Percentiles rank a stretch among this genome's conserved stretches.
Conservation (phyloP, 2,329 filamentous ascomycete genomes). For the Tolypocladium tundrense region DNA sequence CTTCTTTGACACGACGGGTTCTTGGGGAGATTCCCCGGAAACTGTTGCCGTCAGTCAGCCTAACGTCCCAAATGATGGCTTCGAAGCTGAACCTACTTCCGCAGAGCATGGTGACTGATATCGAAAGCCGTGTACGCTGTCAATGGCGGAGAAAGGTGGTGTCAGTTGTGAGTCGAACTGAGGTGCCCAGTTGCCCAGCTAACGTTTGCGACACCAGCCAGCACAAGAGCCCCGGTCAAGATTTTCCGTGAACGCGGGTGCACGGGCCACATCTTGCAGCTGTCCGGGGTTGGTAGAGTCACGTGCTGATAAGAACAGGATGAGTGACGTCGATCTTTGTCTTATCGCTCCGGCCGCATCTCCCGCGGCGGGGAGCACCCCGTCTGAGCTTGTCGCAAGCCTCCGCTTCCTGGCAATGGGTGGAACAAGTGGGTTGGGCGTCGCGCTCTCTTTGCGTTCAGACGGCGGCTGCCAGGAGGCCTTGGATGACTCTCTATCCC, state of each 20-base stretch:
- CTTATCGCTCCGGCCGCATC: background rate
- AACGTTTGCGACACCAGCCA: background rate
- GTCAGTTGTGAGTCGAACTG: background rate
- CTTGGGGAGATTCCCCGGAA: constrained; percentile 91
- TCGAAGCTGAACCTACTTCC: constrained; percentile 26
- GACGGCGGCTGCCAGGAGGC: background rate
- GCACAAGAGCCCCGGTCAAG: constrained; percentile 7
- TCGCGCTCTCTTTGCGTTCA: background rate
- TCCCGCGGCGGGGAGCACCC: constrained; percentile 13
- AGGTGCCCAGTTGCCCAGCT: background rate
- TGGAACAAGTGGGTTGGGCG: background rate
- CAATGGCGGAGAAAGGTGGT: constrained; percentile 5
- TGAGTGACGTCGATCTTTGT: background rate
- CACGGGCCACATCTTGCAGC: background rate
- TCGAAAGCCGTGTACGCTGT: constrained; percentile 10
- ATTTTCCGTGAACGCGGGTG: constrained; percentile 10
- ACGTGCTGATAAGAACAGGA: background rate
- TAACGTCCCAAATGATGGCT: too few relatives aligned
- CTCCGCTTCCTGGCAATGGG: background rate
- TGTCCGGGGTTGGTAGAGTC: background rate
- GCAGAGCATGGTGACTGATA: constrained; percentile 33
- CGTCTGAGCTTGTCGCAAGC: background rate
- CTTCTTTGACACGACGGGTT: constrained; percentile 90
- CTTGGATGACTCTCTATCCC: background rate
- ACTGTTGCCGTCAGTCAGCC: constrained; percentile 41